A percentile compares a stretch with the other conserved stretches of the same genome.
Conservation (phyloP, 306 rosid species). For the Quercus gilva region DNA sequence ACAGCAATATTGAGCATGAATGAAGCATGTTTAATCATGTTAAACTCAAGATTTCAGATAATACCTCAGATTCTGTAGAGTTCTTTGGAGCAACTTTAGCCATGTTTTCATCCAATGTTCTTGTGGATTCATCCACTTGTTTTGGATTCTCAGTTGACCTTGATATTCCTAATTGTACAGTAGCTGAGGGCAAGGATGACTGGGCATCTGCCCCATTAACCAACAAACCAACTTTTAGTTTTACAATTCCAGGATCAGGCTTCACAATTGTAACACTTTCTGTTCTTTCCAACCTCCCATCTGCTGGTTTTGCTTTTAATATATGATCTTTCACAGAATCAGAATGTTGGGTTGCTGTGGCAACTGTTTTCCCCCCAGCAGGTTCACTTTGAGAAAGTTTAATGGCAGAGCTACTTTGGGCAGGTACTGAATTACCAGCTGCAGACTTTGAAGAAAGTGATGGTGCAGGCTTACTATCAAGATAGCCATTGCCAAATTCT, state of each 20-base stretch:
- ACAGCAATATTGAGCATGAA: not conserved
- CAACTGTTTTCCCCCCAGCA: constrained; percentile 53
- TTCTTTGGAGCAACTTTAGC: constrained; percentile 44
- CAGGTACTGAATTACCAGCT: constrained; percentile 46
- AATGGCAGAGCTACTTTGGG: constrained; percentile 47
- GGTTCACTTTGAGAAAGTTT: constrained; percentile 60
- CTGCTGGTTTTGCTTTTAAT: constrained; percentile 48
- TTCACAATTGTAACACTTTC: constrained; percentile 47
- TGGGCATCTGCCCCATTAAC: constrained; percentile 72
- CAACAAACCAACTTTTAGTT: constrained; percentile 53
- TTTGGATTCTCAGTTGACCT: constrained; percentile 66
- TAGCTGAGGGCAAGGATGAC: constrained; percentile 42
- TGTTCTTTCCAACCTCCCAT: constrained; percentile 60
- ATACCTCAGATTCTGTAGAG: constrained; percentile 69
- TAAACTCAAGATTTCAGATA: constrained; percentile 1
- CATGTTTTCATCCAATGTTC: constrained; percentile 59
- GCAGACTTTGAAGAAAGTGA: constrained; percentile 61
- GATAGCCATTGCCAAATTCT: constrained; percentile 92
- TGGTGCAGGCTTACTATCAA: constrained; percentile 74
- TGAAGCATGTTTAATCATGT: constrained; percentile 13
- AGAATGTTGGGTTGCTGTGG: constrained; percentile 28
- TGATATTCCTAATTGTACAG: constrained; percentile 57
- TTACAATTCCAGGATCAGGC: constrained; percentile 69
- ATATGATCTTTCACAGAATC: constrained; percentile 66
- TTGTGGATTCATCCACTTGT: constrained; percentile 61